Evolutionary conservation across 2,329 filamentous ascomycete species (phyloP).

Genomic region (Pseudogymnoascus sp.): DNA sequence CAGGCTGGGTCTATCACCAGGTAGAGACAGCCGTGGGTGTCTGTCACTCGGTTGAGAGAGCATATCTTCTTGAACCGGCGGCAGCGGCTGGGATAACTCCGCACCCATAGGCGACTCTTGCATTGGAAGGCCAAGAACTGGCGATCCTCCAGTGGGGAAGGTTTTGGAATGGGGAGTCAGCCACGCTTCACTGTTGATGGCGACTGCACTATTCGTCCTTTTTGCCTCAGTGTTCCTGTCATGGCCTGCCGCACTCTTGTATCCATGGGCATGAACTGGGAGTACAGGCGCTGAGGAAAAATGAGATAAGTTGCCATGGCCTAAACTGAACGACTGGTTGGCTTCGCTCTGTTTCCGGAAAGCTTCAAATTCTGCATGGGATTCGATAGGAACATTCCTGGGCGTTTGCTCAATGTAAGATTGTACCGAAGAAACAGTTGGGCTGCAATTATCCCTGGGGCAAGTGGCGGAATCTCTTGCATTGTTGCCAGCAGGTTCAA

Average conservation of each 20-base stretch:
- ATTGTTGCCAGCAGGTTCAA: constrained; percentile 53
- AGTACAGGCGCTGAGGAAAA: constrained; percentile 32
- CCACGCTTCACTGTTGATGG: background rate
- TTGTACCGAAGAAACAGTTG: constrained; percentile 60
- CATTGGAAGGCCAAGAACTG: constrained; percentile 36
- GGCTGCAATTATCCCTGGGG: constrained; percentile 65
- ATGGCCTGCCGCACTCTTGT: background rate
- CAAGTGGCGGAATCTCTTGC: constrained; percentile 54
- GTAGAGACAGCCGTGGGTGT: constrained; percentile 47
- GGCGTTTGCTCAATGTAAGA: constrained; percentile 62
- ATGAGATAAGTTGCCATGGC: constrained; percentile 35
- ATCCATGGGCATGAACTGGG: constrained; percentile 12
- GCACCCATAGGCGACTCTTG: constrained; percentile 40
- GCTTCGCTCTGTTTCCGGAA: constrained; percentile 66
- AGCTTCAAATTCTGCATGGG: constrained; percentile 73
- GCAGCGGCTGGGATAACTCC: constrained; percentile 29
- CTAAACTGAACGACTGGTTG: constrained; percentile 44
- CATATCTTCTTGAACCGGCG: constrained; percentile 18
- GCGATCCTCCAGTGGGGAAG: constrained; percentile 18
- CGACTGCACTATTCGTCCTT: background rate
- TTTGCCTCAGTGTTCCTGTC: background rate
- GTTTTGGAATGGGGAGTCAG: background rate
- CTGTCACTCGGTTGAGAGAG: constrained; percentile 37
- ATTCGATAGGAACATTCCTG: constrained; percentile 60
- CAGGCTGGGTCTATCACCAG: constrained; percentile 38